These are phyloP conservation scores for Kondoa subrosea DNA, from an alignment of 768 basidiomycete species.

Conservation along the genomic window DNA sequence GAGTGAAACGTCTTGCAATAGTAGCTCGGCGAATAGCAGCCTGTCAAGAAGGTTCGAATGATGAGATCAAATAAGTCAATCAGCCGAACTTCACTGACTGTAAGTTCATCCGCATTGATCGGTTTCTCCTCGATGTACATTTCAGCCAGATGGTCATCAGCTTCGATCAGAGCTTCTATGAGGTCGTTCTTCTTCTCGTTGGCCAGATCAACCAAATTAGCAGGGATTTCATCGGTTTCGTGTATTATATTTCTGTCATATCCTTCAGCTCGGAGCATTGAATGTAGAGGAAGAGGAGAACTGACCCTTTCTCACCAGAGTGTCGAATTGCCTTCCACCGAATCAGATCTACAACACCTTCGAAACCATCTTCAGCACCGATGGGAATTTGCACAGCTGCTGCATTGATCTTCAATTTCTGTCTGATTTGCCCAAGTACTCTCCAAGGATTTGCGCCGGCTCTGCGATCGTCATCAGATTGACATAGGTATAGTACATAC, in stretches of 20 bases:
- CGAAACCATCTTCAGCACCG: slow-evolving; percentile 67
- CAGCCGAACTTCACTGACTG: slow-evolving; percentile 24
- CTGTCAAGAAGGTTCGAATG: neutral
- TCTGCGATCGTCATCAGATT: slow-evolving; percentile 34
- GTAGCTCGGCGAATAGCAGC: slow-evolving; percentile 79
- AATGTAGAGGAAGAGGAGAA: neutral
- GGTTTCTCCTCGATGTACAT: slow-evolving; percentile 68
- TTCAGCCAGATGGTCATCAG: slow-evolving; percentile 87
- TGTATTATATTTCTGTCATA: slow-evolving; percentile 50
- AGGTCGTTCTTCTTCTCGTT: slow-evolving; percentile 73
- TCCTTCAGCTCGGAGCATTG: neutral
- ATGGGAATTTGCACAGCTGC: slow-evolving; percentile 95
- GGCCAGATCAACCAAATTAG: slow-evolving; percentile 52
- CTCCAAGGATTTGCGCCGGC: slow-evolving; percentile 96
- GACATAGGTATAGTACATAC: neutral
- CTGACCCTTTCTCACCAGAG: slow-evolving; percentile 81
- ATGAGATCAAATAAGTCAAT: neutral
- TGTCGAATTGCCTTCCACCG: slow-evolving; percentile 90
- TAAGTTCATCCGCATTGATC: slow-evolving; percentile 56
- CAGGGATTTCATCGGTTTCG: slow-evolving; percentile 75
- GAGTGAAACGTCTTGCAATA: slow-evolving; percentile 72
- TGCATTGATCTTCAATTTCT: slow-evolving; percentile 77
- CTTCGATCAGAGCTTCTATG: slow-evolving; percentile 87
- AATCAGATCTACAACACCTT: slow-evolving; percentile 84
- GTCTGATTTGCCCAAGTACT: slow-evolving; percentile 74